Percentiles rank a stretch among this genome's conserved stretches.
These are phyloP conservation scores for Nicotiana tomentosiformis DNA, from an alignment of 257 asterid species.

Conservation along the genomic window DNA sequence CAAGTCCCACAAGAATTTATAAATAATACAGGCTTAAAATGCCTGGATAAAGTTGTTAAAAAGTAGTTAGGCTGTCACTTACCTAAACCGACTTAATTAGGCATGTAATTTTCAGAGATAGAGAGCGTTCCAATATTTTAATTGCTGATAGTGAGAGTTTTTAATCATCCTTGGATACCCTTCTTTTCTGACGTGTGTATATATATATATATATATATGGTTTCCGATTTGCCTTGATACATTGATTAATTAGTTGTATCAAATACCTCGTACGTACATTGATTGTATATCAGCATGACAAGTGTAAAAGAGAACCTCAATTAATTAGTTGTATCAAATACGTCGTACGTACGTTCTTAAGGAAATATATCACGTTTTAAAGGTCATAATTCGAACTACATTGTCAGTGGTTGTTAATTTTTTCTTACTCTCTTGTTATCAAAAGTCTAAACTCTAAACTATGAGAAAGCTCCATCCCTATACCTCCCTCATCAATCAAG, in stretches of 20 bases:
- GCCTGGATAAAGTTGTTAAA: slow-evolving; percentile 12
- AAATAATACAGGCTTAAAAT: not conserved
- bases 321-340: too few relatives aligned
- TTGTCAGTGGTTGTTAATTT: too few relatives aligned
- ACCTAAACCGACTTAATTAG: slow-evolving; percentile 29
- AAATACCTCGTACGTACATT: too few relatives aligned
- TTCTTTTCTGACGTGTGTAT: slow-evolving; percentile 13
- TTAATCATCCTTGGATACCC: slow-evolving; percentile 41
- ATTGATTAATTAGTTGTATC: too few relatives aligned
- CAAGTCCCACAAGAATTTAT: slow-evolving; percentile 14
- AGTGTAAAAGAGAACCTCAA: too few relatives aligned
- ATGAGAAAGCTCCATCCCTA: not conserved
- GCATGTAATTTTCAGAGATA: not conserved
- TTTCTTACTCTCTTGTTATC: not conserved
- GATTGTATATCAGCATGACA: too few relatives aligned
- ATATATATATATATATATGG: too few relatives aligned
- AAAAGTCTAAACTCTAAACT: not conserved
- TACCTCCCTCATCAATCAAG: not conserved
- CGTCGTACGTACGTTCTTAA: too few relatives aligned
- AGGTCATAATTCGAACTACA: too few relatives aligned
- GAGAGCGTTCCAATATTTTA: not conserved
- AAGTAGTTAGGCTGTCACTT: slow-evolving; percentile 23
- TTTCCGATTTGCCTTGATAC: too few relatives aligned
- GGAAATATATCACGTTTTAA: too few relatives aligned
- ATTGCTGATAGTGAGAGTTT: slow-evolving; percentile 10